Conservation (phyloP, 2,329 filamentous ascomycete species). For the Botryotinia globosa region DNA sequence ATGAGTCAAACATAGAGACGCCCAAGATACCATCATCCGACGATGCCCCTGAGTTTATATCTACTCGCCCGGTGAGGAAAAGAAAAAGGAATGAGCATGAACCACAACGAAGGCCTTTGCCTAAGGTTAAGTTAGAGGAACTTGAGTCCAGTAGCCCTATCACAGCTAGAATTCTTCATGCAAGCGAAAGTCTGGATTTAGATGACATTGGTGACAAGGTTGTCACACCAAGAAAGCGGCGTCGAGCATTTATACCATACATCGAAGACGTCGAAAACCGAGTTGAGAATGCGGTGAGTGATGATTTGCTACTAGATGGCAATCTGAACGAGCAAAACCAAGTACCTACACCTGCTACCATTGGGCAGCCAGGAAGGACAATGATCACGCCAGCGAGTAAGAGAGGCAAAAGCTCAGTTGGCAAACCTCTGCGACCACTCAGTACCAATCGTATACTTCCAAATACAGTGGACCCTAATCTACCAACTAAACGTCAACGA, state of each 20-base stretch:
- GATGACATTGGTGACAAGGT: slow-evolving; percentile 40
- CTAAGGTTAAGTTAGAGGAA: slow-evolving; percentile 34
- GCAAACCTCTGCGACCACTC: slow-evolving; percentile 30
- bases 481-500: slow-evolving; percentile 26
- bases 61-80: slow-evolving; percentile 32
- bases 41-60: slow-evolving; percentile 32
- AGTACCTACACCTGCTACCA: background rate
- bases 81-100: slow-evolving; percentile 27
- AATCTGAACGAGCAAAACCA: slow-evolving; percentile 5
- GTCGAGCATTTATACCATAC: slow-evolving; percentile 14
- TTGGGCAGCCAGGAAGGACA: background rate
- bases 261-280: background rate
- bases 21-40: slow-evolving; percentile 20
- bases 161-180: slow-evolving; percentile 23
- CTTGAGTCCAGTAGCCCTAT: slow-evolving; percentile 35
- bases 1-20: background rate
- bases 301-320: slow-evolving; percentile 12
- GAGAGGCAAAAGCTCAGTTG: slow-evolving; percentile 5
- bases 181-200: slow-evolving; percentile 38
- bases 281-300: background rate
- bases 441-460: slow-evolving; percentile 35
- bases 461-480: slow-evolving; percentile 25
- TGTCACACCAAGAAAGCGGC: slow-evolving; percentile 38
- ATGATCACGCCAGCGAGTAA: slow-evolving; percentile 19
- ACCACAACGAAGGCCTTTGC: slow-evolving; percentile 13